phyloP scores from a whole-genome alignment of 768 basidiomycete genomes.

The Mycena olivaceomarginata region DNA sequence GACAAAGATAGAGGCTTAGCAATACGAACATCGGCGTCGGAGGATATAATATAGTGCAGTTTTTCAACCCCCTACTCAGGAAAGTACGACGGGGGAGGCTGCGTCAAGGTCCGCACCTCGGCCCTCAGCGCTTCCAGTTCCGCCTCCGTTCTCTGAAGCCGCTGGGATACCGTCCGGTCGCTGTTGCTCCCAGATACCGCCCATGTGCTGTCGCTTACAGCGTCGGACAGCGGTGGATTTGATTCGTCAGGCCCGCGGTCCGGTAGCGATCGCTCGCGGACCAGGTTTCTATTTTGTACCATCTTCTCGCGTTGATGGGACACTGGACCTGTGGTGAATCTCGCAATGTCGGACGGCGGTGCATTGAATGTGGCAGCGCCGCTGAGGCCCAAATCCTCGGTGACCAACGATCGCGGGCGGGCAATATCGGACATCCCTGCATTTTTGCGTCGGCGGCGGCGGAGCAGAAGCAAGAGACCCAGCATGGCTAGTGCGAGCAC shows the following conservation, averaged over 20 bases:
- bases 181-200: constrained; percentile 18
- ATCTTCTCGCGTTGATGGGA: constrained; percentile 16
- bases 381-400: constrained; percentile 14
- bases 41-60: background rate
- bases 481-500: constrained; percentile 23
- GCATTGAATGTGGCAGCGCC: constrained; percentile 9
- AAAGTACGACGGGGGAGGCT: constrained; percentile 26
- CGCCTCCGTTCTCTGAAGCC: constrained; percentile 25
- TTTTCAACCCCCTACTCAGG: constrained; percentile 20
- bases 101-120: constrained; percentile 29
- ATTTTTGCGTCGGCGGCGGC: constrained; percentile 24
- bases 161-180: constrained; percentile 19
- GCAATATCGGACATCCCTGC: constrained; percentile 10
- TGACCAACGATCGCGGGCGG: constrained; percentile 13
- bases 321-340: constrained; percentile 19
- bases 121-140: constrained; percentile 27
- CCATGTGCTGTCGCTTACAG: constrained; percentile 21
- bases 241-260: constrained; percentile 23
- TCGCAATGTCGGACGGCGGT: constrained; percentile 18
- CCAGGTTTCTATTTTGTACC: constrained; percentile 17
- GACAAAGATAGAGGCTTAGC: background rate
- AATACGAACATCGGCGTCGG: background rate
- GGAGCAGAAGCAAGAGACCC: constrained; percentile 18
- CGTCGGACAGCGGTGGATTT: constrained; percentile 26
- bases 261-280: constrained; percentile 9